Conservation (phyloP, 768 basidiomycete genomes). For the Suillus americanus region DNA sequence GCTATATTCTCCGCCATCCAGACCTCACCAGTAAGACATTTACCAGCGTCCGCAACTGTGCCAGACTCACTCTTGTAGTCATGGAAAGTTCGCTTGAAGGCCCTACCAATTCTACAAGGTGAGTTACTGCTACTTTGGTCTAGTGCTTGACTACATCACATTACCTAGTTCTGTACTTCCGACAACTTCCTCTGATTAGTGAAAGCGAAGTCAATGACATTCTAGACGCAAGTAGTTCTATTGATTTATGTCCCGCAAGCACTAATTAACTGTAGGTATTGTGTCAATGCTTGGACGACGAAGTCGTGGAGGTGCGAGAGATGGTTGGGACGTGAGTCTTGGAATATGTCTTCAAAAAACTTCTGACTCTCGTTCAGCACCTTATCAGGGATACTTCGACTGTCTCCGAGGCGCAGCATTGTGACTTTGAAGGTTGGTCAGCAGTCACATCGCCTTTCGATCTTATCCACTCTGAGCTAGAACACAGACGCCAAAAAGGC, state of each 20-base stretch:
- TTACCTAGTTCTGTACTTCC: slow-evolving; percentile 76
- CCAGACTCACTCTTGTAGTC: slow-evolving; percentile 47
- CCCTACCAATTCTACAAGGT: slow-evolving; percentile 83
- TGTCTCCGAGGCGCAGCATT: slow-evolving; percentile 78
- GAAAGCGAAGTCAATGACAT: slow-evolving; percentile 78
- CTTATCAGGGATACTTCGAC: slow-evolving; percentile 77
- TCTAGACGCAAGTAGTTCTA: slow-evolving; percentile 55
- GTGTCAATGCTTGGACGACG: slow-evolving; percentile 80
- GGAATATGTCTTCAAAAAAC: slow-evolving; percentile 18
- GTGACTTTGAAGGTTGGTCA: slow-evolving; percentile 63
- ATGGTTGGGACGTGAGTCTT: slow-evolving; percentile 76
- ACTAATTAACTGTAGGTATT: slow-evolving; percentile 52
- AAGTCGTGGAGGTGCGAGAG: slow-evolving; percentile 86
- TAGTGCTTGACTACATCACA: background rate
- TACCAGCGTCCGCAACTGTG: background rate
- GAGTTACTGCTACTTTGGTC: slow-evolving; percentile 9
- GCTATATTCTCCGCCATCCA: slow-evolving; percentile 77
- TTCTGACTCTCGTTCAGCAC: slow-evolving; percentile 45
- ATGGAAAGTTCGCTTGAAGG: slow-evolving; percentile 86
- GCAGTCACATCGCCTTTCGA: background rate
- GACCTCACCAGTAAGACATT: slow-evolving; percentile 60
- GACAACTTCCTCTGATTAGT: slow-evolving; percentile 77
- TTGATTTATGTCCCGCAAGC: background rate
- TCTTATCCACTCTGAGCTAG: slow-evolving; percentile 31
- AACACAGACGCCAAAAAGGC: slow-evolving; percentile 80